These are phyloP conservation scores for Hypoxylon sp. DNA, from an alignment of 2,329 filamentous ascomycete species.

Conservation along the genomic window DNA sequence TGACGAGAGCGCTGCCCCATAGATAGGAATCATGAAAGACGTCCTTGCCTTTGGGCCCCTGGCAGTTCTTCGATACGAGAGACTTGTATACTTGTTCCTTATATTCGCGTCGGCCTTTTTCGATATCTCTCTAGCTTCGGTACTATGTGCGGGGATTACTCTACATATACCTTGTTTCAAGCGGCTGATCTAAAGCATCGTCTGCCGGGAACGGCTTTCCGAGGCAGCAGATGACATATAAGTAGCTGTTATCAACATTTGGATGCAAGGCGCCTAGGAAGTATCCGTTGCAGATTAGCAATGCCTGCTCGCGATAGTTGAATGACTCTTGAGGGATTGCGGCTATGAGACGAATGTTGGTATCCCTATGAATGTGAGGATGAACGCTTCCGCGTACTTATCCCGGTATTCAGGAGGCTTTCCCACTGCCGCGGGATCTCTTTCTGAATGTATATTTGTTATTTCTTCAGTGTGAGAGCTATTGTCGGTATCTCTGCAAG, in stretches of 20 bases:
- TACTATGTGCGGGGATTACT: not conserved
- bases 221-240: constrained; percentile 19
- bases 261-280: constrained; percentile 26
- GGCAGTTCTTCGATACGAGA: not conserved
- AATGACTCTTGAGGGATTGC: constrained; percentile 19
- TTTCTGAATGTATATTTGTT: constrained; percentile 24
- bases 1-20: not conserved
- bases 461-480: not conserved
- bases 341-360: constrained; percentile 9
- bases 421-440: constrained; percentile 9
- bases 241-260: constrained; percentile 1
- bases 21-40: not conserved
- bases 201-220: not conserved
- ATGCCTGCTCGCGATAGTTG: constrained; percentile 14
- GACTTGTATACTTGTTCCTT: not conserved
- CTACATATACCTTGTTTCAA: constrained; percentile 6
- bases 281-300: constrained; percentile 16
- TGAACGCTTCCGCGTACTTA: constrained; percentile 6
- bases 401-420: not conserved
- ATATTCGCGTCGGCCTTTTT: not conserved
- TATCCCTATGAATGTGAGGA: constrained; percentile 9
- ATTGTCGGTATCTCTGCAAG: constrained; percentile 12
- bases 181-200: not conserved
- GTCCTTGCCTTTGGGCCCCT: not conserved
- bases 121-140: not conserved